Evolutionary conservation across 2,329 filamentous ascomycete genomes (phyloP), one percentile per base, ranked within the genome.

Genomic region (Saccharata proteae): DNA sequence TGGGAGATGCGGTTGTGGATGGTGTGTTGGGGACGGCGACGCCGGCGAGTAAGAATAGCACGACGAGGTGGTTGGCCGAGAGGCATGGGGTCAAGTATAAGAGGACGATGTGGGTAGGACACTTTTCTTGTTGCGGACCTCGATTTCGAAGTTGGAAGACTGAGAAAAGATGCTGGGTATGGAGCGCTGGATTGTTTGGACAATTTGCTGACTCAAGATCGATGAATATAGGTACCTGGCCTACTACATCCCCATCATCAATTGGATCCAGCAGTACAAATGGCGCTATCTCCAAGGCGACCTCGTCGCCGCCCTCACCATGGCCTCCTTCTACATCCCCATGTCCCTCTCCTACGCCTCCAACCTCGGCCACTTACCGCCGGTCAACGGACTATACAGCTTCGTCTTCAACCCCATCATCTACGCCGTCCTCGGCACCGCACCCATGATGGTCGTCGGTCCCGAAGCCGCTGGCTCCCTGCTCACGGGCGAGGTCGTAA

Each of bases 301-400:
- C 55, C 60, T 96, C 12, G 65, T 93, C 10, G 80, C 88, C 6
- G 86, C 88, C 29, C 55, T 96, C 40, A 96, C 90, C n/a, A 79
- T 98, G 62, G 83, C 88, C n/a, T 93, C 86, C 16, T 90, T 98
- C 61, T 98, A 98, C 55, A 80, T 98, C 21, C 90, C 90, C 30
- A 94, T 98, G 86, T 80, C 85, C 0, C 70, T 98, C 10, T 96
- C 90, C 0, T 79, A 92, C 41, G 85, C 90, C 34, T 76, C 83
- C 23, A 96, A 96, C 49, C 74, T 98, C 24, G 85, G 80, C 5
- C 90, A 96, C 51, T 75, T 94, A 2, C 85, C 88, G 6, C 80
- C 90, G 0, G 86, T 96, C 46, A 88, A 93, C 48, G 90, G 90
- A 1, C 68, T 98, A 3, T 98, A 96, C 58, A 74, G 82, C 11